Percentiles rank a stretch among this genome's conserved stretches.
Evolutionary conservation across 176 grass and related monocot species (phyloP).

Genomic region (Pharus latifolius): DNA sequence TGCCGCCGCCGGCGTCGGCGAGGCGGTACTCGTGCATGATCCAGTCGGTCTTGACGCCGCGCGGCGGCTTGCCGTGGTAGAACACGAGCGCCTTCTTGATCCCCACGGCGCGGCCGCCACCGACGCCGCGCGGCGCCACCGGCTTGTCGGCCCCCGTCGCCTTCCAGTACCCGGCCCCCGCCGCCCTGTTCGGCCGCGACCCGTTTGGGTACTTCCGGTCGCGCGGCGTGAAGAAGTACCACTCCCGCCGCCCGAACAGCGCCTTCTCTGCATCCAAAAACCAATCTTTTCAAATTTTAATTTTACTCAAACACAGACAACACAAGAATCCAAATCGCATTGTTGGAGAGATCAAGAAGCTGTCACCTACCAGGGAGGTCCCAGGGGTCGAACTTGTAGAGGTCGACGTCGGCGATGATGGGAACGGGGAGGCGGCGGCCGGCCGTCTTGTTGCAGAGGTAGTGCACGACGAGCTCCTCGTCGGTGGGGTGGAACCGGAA

Average conservation of each 20-base stretch:
- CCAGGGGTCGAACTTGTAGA: slow-evolving; percentile 74
- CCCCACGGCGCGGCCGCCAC: neutral
- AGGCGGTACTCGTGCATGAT: slow-evolving; percentile 78
- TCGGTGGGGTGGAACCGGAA: slow-evolving; percentile 93
- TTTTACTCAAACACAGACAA: too few species aligned
- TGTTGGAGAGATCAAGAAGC: too few species aligned
- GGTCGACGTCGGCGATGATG: slow-evolving; percentile 88
- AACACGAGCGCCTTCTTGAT: slow-evolving; percentile 94
- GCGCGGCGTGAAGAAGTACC: slow-evolving; percentile 90
- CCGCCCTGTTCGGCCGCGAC: slow-evolving; percentile 51
- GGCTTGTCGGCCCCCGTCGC: slow-evolving; percentile 82
- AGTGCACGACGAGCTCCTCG: slow-evolving; percentile 73
- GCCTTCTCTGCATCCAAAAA: slow-evolving; percentile 19
- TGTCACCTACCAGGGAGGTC: slow-evolving; percentile 39
- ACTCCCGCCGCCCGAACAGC: slow-evolving; percentile 62
- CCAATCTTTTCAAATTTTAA: neutral
- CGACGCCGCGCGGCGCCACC: slow-evolving; percentile 13
- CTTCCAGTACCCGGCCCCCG: slow-evolving; percentile 68
- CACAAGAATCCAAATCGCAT: too few species aligned
- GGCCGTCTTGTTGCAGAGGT: slow-evolving; percentile 52
- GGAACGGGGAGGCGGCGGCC: neutral
- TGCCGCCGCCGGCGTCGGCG: slow-evolving; percentile 4
- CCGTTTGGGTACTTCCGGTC: slow-evolving; percentile 92
- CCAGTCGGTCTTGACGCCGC: slow-evolving; percentile 60
- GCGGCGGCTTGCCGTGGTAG: slow-evolving; percentile 54